Percentiles rank a stretch among this genome's conserved stretches.
Evolutionary conservation across 495 filamentous ascomycete genomes (phyloP).

Genomic region (Podospora tetraspora): DNA sequence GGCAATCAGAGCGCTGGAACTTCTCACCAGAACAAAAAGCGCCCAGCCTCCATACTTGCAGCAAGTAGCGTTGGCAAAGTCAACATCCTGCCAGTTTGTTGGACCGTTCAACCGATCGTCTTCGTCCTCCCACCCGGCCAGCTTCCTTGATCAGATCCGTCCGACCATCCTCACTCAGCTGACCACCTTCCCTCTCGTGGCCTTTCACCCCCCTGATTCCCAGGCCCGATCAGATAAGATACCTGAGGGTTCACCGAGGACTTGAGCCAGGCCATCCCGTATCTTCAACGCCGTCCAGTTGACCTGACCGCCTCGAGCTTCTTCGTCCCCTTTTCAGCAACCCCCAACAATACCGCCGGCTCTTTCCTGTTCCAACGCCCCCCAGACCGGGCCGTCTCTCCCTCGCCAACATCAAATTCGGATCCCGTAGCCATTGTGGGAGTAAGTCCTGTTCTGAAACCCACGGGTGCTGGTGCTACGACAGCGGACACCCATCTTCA

Average conservation of each 20-base stretch:
- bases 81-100: background rate
- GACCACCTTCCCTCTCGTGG: background rate
- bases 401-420: background rate
- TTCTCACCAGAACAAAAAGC: background rate
- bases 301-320: background rate
- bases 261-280: background rate
- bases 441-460: background rate
- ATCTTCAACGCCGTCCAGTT: background rate
- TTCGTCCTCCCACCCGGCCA: background rate
- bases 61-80: background rate
- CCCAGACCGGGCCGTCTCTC: background rate
- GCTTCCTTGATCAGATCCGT: background rate
- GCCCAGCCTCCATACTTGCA: background rate
- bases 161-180: background rate
- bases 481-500: background rate
- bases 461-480: background rate
- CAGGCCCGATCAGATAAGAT: background rate
- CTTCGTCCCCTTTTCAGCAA: background rate
- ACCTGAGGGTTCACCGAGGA: background rate
- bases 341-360: background rate
- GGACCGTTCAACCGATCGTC: background rate
- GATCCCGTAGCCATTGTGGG: background rate
- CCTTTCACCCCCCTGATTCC: background rate
- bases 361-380: background rate
- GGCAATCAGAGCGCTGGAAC: conserved; percentile 3